These are phyloP conservation scores for Penicillium flavigenum DNA, from an alignment of 495 filamentous ascomycete genomes.

Conservation along the genomic window DNA sequence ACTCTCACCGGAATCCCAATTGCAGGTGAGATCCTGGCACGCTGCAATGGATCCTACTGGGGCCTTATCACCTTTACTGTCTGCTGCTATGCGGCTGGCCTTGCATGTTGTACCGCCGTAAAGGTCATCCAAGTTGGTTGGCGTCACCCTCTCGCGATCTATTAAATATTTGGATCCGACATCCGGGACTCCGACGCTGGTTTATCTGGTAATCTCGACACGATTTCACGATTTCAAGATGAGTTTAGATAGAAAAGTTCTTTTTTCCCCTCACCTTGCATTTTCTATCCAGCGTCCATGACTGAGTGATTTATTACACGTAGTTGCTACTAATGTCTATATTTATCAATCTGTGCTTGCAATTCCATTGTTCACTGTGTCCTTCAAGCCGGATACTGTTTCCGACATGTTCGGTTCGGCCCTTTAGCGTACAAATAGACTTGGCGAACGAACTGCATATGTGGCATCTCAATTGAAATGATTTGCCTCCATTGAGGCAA, in stretches of 20 bases:
- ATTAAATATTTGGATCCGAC: conserved; percentile 19
- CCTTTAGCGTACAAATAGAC: not conserved
- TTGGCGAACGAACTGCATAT: not conserved
- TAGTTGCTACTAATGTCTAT: conserved; percentile 12
- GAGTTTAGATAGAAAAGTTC: conserved; percentile 7
- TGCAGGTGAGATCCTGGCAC: conserved; percentile 67
- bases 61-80: conserved; percentile 69
- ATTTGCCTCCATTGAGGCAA: conserved; percentile 1
- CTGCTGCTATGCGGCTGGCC: conserved; percentile 58
- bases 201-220: conserved; percentile 3
- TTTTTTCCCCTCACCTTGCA: not conserved
- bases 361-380: not conserved
- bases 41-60: conserved; percentile 56
- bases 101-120: conserved; percentile 60
- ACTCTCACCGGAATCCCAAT: conserved; percentile 87
- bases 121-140: conserved; percentile 69
- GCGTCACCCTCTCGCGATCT: conserved; percentile 47
- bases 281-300: not conserved
- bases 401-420: not conserved
- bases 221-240: conserved; percentile 18
- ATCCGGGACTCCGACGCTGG: not conserved
- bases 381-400: not conserved
- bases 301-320: conserved; percentile 1
- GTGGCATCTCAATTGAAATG: not conserved
- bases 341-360: not conserved